Base-by-base conservation (phyloP, 495 filamentous ascomycete species). In the Geoglossum glabrum region DNA sequence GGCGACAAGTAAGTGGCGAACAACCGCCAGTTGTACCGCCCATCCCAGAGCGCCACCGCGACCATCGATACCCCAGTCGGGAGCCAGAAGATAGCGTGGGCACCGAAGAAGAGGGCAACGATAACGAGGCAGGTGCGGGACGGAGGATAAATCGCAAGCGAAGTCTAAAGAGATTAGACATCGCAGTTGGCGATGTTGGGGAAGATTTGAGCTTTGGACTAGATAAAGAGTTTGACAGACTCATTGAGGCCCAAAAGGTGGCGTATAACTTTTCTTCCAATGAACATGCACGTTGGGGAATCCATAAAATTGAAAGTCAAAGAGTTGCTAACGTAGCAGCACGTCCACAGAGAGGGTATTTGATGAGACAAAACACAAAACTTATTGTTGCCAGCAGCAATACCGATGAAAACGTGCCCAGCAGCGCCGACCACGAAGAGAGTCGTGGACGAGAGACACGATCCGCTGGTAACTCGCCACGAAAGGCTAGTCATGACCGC, bases 231-330 rank as follows among this genome's bases (percentile, higher is more conserved):
- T 96, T 98, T 70, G 89, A 97, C 63, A 78, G 90, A 47, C 84
- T 98, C 23, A 92, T 96, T 65, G 92, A 97, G 70, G 81, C 84
- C 63, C 89, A 95, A 88, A 98, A 98, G 88, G 92, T 97, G 77
- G 77, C 72, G 72, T 77, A 74, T 70, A 67, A 76, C 62, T 72
- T 67, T 69, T 75, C 74, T 38, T 45, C 40, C 10, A 4, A 10
- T 4, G 40, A 19, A 31, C 23, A 23, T 15, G 3, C 36, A 9
- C n/a, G 57, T 5, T 52, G 3, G 3, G 34, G 25, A 21, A 23
- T 21, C 19, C 10, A 5, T 11, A 17, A 5, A 10, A 50, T 19
- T 56, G n/a, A 11, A 3, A 33, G 11, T 54, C 30, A 15, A 15
- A 23, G 38, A 19, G 3, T n/a, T 71, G 74, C 85, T 90, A 81